Conservation (phyloP, 1,139 yeast species). For the Hyphopichia burtonii region DNA sequence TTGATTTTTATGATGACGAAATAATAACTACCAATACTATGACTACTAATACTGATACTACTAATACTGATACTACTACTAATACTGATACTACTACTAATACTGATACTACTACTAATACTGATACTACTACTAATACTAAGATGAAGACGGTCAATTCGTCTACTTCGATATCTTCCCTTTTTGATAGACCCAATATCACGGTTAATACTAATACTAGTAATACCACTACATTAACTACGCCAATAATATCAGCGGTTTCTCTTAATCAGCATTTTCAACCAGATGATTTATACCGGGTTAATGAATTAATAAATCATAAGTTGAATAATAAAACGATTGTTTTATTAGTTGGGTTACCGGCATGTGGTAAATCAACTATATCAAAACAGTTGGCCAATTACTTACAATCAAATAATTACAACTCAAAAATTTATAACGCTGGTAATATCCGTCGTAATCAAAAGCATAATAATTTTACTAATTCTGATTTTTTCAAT, state of each 20-base stretch:
- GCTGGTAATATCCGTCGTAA: slow-evolving; percentile 59
- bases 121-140: neutral
- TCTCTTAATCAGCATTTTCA: neutral
- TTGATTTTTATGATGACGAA: neutral
- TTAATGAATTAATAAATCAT: slow-evolving; percentile 5
- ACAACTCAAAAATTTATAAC: slow-evolving; percentile 43
- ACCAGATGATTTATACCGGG: slow-evolving; percentile 6
- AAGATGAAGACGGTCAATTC: neutral
- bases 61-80: neutral
- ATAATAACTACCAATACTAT: neutral
- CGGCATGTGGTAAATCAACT: slow-evolving; percentile 73
- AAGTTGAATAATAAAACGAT: slow-evolving; percentile 15
- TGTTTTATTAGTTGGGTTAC: slow-evolving; percentile 62
- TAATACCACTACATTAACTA: slow-evolving; percentile 9
- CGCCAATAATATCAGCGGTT: slow-evolving; percentile 16
- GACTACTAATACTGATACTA: neutral
- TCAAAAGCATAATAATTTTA: slow-evolving; percentile 15
- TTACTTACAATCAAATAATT: slow-evolving; percentile 28
- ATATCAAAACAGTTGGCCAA: slow-evolving; percentile 51
- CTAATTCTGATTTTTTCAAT: slow-evolving; percentile 41
- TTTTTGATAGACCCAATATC: neutral
- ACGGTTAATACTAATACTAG: neutral
- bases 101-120: neutral
- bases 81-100: neutral
- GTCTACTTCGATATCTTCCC: neutral